Base-by-base conservation (phyloP, 2,329 filamentous ascomycete species). In the Aspergillus sp. region DNA sequence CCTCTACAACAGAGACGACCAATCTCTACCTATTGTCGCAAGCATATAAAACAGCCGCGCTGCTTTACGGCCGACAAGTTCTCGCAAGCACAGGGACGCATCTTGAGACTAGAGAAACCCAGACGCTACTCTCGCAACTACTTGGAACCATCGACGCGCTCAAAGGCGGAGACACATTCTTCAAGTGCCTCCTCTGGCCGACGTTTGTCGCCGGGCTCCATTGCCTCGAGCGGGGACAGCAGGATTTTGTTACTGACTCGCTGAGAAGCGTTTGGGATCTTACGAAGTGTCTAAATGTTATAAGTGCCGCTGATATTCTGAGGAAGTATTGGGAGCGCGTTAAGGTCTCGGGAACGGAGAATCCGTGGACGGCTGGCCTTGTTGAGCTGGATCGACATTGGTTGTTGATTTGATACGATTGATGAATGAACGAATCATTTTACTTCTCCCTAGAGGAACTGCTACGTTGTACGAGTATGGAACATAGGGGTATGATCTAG, bases 101-200 rank as follows among this genome's bases (percentile, higher is more conserved):
- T 7, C 2, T n/a, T 15, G 8, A 7, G 3, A 61, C 51, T 1
- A 52, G 61, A 1, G 54, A 63, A 1, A 53, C 31, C 4, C 66
- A 69, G 11, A 60, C 65, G 15, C 31, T 71, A n/a, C 59, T 75
- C 4, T 58, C 57, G 1, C 68, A 74, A 19, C 31, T 76, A 22
- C 56, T 76, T 1, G 59, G 63, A 8, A 23, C 70, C 15, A 72
- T 74, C 28, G 59, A 64, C 22, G 60, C 59, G 0, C 57, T 77
- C 54, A 68, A 69, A 48, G 61, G 68, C 5, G 63, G 75, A 17
- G 45, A 62, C 2, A 52, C 61, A 8, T 54, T 75, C 17, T 74
- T 75, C 59, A 76, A 76, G 41, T 76, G 74, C 31, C 62, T 75
- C 17, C 66, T 76, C 0, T 76, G 74, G 74, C 74, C 73, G 0